Conservation (phyloP, 164 flowering plant species). For the Amborella trichopoda region DNA sequence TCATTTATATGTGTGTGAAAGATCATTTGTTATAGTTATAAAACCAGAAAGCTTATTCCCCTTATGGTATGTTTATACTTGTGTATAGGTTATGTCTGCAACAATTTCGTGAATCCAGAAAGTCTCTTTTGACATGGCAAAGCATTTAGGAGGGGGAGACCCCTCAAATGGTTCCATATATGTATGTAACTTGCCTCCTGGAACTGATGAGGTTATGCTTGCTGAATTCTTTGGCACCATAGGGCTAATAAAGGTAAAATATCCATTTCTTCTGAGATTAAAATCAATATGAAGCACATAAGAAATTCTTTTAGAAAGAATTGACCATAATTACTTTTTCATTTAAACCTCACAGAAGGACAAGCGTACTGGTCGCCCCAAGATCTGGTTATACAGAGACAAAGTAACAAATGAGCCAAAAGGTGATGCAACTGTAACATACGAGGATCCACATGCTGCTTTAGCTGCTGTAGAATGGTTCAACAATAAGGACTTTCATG, state of each 20-base stretch:
- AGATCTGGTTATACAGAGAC: constrained; percentile 88
- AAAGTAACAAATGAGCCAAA: constrained; percentile 89
- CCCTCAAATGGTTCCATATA: constrained; percentile 77
- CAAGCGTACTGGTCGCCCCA: constrained; percentile 84
- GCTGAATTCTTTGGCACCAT: constrained; percentile 98
- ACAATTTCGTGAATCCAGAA: constrained; percentile 12
- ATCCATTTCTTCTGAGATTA: constrained; percentile 1
- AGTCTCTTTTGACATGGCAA: constrained; percentile 39
- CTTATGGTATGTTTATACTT: background rate
- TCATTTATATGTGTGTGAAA: too few species aligned
- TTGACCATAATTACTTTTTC: constrained; percentile 3
- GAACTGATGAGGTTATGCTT: constrained; percentile 86
- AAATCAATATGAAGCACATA: too few species aligned
- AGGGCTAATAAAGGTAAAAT: constrained; percentile 91
- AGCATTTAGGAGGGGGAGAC: constrained; percentile 37
- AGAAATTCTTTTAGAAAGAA: too few species aligned
- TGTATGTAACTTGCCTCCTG: constrained; percentile 84
- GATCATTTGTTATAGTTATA: too few species aligned
- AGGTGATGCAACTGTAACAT: constrained; percentile 98
- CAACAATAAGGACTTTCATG: constrained; percentile 93
- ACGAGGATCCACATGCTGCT: constrained; percentile 99
- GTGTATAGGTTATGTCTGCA: constrained; percentile 2
- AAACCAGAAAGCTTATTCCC: too few species aligned
- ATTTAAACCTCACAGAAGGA: constrained; percentile 46
- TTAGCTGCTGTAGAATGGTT: constrained; percentile 98